Evolutionary conservation across 495 filamentous ascomycete genomes (phyloP), one percentile per base, ranked within the genome.

Genomic region (Xylaria grammica): DNA sequence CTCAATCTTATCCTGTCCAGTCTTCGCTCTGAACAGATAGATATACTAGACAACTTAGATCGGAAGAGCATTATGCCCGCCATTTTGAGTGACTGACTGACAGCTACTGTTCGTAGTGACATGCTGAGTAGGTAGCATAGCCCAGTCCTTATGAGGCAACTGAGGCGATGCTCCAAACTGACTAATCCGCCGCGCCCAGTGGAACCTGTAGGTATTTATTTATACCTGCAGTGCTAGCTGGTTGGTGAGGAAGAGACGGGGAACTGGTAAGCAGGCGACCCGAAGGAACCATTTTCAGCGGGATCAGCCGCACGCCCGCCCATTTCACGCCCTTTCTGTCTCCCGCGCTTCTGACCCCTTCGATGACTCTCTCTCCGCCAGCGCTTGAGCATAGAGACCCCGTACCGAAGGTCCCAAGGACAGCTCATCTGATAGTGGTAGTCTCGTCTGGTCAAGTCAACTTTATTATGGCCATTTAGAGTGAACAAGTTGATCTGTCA

Each of bases 221-320:
- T 57, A 57, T 58, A 64, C 53, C 44, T 64, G 32, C 44, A 48
- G 34, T 56, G 62, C 44, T 44, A 48, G 52, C 22, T 57, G 53
- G 62, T 27, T 51, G 53, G 42, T 51, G 20, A 49, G 29, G 11
- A n/a, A 55, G 60, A 63, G 60, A 55, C 50, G 30, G 60, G 60
- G 60, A 55, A 44, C 62, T 24, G 40, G 52, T 46, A 58, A 36
- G 56, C 63, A 69, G 66, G 64, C 69, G 70, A 69, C 65, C n/a
- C 67, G 65, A 72, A 65, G 46, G 44, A 67, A 54, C 62, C 67
- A 57, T 64, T 42, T 61, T 22, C 38, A 64, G 65, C 63, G 69
- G 71, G 71, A 74, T 74, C 72, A 74, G 72, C 72, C 72, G 72
- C 72, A 72, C 67, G 29, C 19, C 68, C 69, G 67, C 68, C 45